phyloP scores from a whole-genome alignment of 495 filamentous ascomycete species.

The Lepidopterella palustris region DNA sequence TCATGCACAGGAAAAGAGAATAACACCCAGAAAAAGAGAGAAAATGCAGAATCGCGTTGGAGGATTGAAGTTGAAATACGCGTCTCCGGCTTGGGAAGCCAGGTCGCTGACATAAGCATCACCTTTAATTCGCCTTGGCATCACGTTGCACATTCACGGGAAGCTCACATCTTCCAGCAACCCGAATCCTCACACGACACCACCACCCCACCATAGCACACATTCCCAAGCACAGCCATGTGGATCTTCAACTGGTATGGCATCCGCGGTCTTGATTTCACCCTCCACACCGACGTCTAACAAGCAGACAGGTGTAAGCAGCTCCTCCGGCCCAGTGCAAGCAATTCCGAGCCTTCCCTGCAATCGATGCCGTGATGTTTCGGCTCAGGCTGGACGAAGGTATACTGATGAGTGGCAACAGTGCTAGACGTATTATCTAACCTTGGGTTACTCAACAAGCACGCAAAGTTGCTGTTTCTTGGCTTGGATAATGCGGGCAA shows the following conservation, averaged over 20 bases:
- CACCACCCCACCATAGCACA: not conserved
- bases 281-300: slow-evolving; percentile 21
- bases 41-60: too few species aligned
- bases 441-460: slow-evolving; percentile 91
- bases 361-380: not conserved
- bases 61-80: too few species aligned
- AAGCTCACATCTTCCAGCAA: too few species aligned
- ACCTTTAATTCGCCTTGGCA: too few species aligned
- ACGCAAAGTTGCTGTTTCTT: slow-evolving; percentile 34
- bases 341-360: not conserved
- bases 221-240: slow-evolving; percentile 46
- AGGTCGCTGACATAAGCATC: too few species aligned
- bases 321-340: not conserved
- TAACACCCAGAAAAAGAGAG: too few species aligned
- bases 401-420: slow-evolving; percentile 36
- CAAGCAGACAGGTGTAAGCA: slow-evolving; percentile 16
- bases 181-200: not conserved
- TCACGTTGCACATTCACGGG: too few species aligned
- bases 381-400: not conserved
- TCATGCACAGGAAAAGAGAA: too few species aligned
- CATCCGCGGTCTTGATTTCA: not conserved
- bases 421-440: slow-evolving; percentile 90
- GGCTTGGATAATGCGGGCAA: slow-evolving; percentile 10
- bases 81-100: too few species aligned
- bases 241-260: slow-evolving; percentile 96